Percentiles rank a stretch among this genome's conserved stretches.
Evolutionary conservation across 441 rosid species (phyloP).

Genomic region (Jatropha podagrica): DNA sequence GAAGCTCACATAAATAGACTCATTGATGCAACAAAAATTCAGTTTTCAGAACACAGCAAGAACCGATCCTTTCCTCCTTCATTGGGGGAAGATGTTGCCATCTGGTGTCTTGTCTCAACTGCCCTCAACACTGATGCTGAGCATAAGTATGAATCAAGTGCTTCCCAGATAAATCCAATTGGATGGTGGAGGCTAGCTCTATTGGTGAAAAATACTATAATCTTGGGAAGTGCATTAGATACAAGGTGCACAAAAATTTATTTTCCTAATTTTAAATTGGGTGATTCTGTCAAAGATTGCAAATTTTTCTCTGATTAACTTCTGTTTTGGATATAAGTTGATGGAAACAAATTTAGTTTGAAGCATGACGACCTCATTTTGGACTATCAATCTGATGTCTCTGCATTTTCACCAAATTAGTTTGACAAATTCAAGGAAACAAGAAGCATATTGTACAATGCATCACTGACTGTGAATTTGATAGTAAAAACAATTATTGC

Average conservation of each 20-base stretch:
- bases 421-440: neutral
- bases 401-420: neutral
- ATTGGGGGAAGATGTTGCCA: slow-evolving; percentile 56
- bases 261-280: neutral
- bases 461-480: neutral
- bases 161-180: slow-evolving; percentile 33
- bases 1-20: slow-evolving; percentile 47
- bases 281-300: neutral
- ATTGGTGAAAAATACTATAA: slow-evolving; percentile 52
- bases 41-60: slow-evolving; percentile 39
- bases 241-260: slow-evolving; percentile 50
- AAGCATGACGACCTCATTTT: neutral
- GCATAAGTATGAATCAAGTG: slow-evolving; percentile 31
- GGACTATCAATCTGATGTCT: neutral
- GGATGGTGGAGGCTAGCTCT: slow-evolving; percentile 77
- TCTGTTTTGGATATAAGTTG: neutral
- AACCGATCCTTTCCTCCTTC: slow-evolving; percentile 38
- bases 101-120: slow-evolving; percentile 75
- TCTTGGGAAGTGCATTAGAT: slow-evolving; percentile 63
- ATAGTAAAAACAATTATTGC: neutral
- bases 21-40: slow-evolving; percentile 48
- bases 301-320: neutral
- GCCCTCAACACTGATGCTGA: slow-evolving; percentile 36
- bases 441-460: neutral
- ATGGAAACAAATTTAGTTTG: neutral